Percentiles rank a stretch among this genome's conserved stretches.
Conservation (phyloP, 192 early-diverging fungal genomes). For the Physocladia obscura region DNA sequence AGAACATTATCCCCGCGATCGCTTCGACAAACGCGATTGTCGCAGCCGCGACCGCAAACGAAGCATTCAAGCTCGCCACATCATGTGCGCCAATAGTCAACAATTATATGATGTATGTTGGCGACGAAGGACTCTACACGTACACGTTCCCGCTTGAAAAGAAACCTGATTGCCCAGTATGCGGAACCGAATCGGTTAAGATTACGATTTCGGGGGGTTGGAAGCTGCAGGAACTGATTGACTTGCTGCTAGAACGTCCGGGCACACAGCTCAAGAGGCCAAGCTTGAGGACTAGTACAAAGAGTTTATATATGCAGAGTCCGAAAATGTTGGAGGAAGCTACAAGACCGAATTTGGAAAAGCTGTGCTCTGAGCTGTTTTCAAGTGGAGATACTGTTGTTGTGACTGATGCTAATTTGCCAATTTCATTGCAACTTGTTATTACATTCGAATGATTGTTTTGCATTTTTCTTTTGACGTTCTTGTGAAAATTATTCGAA, state of each 20-base stretch:
- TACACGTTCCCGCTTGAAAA: constrained; percentile 82
- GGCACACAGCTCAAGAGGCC: constrained; percentile 87
- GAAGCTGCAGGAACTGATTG: constrained; percentile 82
- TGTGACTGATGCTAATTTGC: constrained; percentile 78
- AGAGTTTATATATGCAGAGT: constrained; percentile 83
- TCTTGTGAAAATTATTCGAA: not conserved
- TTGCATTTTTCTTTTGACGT: not conserved
- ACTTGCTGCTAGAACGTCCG: constrained; percentile 70
- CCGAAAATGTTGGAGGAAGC: constrained; percentile 75
- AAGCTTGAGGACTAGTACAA: constrained; percentile 58
- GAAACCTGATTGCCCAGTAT: constrained; percentile 88
- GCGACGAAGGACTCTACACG: constrained; percentile 87
- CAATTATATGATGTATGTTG: constrained; percentile 97
- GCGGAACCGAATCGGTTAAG: constrained; percentile 61
- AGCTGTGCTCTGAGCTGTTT: constrained; percentile 66
- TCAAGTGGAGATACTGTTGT: constrained; percentile 68
- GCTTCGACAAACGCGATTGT: constrained; percentile 97
- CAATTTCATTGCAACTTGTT: constrained; percentile 49
- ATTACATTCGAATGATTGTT: constrained; percentile 33
- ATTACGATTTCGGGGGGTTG: constrained; percentile 50
- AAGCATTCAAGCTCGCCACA: constrained; percentile 91
- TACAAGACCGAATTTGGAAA: constrained; percentile 83
- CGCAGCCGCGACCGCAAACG: constrained; percentile 91
- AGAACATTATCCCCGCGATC: constrained; percentile 98
- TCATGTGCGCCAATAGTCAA: constrained; percentile 72